phyloP scores from a whole-genome alignment of 2,329 filamentous ascomycete genomes.

The Colletotrichum coccodes region DNA sequence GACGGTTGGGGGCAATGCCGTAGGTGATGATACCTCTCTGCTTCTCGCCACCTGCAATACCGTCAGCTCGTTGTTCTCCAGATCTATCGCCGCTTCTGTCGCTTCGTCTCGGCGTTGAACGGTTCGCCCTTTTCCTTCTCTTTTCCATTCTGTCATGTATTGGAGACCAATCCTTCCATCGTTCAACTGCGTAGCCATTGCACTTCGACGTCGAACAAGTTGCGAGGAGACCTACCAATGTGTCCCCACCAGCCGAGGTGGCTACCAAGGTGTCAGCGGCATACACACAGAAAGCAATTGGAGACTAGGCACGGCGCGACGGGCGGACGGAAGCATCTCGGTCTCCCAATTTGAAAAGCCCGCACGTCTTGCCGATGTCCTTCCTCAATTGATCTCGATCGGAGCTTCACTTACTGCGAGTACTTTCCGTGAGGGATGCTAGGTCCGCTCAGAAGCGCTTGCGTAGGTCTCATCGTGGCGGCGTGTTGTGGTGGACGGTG shows the following conservation, averaged over 20 bases:
- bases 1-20: constrained; percentile 85
- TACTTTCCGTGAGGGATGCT: constrained; percentile 53
- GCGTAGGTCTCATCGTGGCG: constrained; percentile 53
- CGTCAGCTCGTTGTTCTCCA: constrained; percentile 22
- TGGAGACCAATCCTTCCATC: background rate
- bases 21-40: constrained; percentile 77
- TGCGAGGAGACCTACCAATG: constrained; percentile 64
- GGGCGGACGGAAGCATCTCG: background rate
- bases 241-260: constrained; percentile 80
- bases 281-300: background rate
- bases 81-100: background rate
- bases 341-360: constrained; percentile 39
- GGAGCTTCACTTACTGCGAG: constrained; percentile 51
- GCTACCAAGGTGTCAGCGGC: constrained; percentile 55
- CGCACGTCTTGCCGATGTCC: constrained; percentile 36
- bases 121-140: background rate
- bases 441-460: constrained; percentile 50
- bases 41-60: constrained; percentile 60
- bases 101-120: background rate
- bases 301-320: background rate
- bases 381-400: constrained; percentile 18
- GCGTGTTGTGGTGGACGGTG: constrained; percentile 28
- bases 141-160: background rate
- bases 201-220: background rate
- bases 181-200: constrained; percentile 3